Evolutionary conservation across 1,139 yeast species (phyloP).

Genomic region (Blastobotrys persicus): DNA sequence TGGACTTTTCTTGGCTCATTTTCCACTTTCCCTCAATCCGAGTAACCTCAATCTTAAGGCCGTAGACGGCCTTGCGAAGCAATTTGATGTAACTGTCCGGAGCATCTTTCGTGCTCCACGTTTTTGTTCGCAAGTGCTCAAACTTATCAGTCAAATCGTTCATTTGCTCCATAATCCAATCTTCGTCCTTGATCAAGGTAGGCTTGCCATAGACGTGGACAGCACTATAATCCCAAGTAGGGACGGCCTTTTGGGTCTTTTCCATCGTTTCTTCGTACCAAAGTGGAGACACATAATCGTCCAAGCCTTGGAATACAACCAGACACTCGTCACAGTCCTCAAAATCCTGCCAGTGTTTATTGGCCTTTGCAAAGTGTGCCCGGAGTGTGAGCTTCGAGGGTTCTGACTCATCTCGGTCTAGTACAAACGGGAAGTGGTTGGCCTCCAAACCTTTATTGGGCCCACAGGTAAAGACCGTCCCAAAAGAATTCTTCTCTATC

Average conservation of each 20-base stretch:
- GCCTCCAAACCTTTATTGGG: slow-evolving; percentile 42
- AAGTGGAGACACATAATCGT: slow-evolving; percentile 58
- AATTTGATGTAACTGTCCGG: slow-evolving; percentile 50
- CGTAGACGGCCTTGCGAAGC: slow-evolving; percentile 56
- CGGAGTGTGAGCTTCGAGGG: slow-evolving; percentile 45
- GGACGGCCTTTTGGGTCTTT: slow-evolving; percentile 61
- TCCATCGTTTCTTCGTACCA: slow-evolving; percentile 57
- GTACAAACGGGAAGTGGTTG: slow-evolving; percentile 58
- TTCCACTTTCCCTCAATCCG: slow-evolving; percentile 58
- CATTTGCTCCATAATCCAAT: slow-evolving; percentile 50
- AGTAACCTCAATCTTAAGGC: slow-evolving; percentile 54
- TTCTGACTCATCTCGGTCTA: slow-evolving; percentile 40
- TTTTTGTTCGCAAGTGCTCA: slow-evolving; percentile 42
- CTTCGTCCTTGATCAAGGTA: slow-evolving; percentile 38
- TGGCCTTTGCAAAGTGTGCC: slow-evolving; percentile 58
- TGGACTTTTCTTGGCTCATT: slow-evolving; percentile 53
- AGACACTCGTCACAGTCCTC: slow-evolving; percentile 42
- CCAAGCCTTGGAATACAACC: slow-evolving; percentile 54
- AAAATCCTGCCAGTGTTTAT: slow-evolving; percentile 53
- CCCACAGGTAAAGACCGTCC: slow-evolving; percentile 48
- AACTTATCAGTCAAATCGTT: slow-evolving; percentile 48
- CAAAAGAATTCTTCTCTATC: slow-evolving; percentile 44
- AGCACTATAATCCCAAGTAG: slow-evolving; percentile 70
- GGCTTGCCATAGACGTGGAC: slow-evolving; percentile 61
- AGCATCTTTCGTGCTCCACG: slow-evolving; percentile 61